Conservation (phyloP, 2,329 filamentous ascomycete species). For the Fusarium neocosmosporiellum region DNA sequence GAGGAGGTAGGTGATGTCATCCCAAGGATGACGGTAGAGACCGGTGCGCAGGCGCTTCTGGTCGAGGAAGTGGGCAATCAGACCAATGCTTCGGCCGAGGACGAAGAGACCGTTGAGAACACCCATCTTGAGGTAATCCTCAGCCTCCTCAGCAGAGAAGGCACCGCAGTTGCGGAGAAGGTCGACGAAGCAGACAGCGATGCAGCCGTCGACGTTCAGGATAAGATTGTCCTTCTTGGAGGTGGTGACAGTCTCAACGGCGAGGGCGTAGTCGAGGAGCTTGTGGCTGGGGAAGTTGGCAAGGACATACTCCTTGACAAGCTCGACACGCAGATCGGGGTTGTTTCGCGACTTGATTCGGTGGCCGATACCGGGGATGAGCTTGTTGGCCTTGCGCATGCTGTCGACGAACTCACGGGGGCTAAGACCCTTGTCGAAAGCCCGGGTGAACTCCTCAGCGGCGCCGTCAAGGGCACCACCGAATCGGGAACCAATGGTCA, state of each 20-base stretch:
- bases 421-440: constrained; percentile 97
- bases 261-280: constrained; percentile 97
- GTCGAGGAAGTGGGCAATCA: constrained; percentile 99
- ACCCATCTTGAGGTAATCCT: constrained; percentile 99
- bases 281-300: constrained; percentile 98
- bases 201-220: constrained; percentile 97
- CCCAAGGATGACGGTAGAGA: constrained; percentile 99
- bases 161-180: constrained; percentile 97
- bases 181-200: constrained; percentile 99
- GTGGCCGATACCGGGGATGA: constrained; percentile 99
- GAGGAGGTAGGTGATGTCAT: constrained; percentile 95
- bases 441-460: constrained; percentile 97
- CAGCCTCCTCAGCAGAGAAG: constrained; percentile 94
- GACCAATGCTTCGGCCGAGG: constrained; percentile 94
- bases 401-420: constrained; percentile 98
- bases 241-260: constrained; percentile 97
- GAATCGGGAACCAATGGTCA: constrained; percentile 98
- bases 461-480: constrained; percentile 98
- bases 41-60: constrained; percentile 99
- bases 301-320: constrained; percentile 98
- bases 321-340: constrained; percentile 98
- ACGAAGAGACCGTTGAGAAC: constrained; percentile 99
- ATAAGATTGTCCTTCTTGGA: constrained; percentile 99
- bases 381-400: constrained; percentile 99
- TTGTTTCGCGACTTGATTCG: constrained; percentile 99